Evolutionary conservation across 768 basidiomycete species (phyloP).

Genomic region (Rhodotorula diobovata): DNA sequence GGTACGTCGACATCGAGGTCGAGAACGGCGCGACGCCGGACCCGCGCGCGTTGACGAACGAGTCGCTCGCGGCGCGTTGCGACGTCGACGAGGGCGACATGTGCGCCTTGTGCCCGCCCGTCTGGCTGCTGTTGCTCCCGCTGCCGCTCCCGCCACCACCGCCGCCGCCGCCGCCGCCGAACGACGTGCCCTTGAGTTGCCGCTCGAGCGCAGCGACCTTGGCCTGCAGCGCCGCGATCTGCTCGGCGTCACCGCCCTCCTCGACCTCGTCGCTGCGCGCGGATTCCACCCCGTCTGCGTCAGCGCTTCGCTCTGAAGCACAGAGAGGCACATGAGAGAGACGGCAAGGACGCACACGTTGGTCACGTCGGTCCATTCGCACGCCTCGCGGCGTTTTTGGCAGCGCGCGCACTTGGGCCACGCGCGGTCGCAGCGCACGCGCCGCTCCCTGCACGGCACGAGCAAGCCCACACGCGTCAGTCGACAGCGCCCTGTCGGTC

Average conservation of each 20-base stretch:
- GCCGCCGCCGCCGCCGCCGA: background rate
- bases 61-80: background rate
- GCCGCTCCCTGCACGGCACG: constrained; percentile 7
- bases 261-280: constrained; percentile 17
- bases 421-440: constrained; percentile 24
- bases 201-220: constrained; percentile 29
- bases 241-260: constrained; percentile 29
- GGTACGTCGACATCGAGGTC: background rate
- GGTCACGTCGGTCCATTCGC: constrained; percentile 12
- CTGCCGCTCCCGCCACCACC: background rate
- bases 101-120: background rate
- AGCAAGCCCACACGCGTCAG: too few species aligned
- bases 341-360: constrained; percentile 1
- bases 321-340: background rate
- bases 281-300: background rate
- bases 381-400: constrained; percentile 17
- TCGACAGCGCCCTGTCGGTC: too few species aligned
- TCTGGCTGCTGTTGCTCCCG: too few species aligned
- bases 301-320: background rate
- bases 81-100: background rate
- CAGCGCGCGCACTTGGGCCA: constrained; percentile 27
- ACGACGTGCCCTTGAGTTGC: constrained; percentile 15
- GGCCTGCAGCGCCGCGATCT: constrained; percentile 5
- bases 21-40: too few species aligned
- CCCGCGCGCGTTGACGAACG: too few species aligned